Evolutionary conservation across 352 stramenopile species (phyloP).

Genomic region (Plasmopara muralis): DNA sequence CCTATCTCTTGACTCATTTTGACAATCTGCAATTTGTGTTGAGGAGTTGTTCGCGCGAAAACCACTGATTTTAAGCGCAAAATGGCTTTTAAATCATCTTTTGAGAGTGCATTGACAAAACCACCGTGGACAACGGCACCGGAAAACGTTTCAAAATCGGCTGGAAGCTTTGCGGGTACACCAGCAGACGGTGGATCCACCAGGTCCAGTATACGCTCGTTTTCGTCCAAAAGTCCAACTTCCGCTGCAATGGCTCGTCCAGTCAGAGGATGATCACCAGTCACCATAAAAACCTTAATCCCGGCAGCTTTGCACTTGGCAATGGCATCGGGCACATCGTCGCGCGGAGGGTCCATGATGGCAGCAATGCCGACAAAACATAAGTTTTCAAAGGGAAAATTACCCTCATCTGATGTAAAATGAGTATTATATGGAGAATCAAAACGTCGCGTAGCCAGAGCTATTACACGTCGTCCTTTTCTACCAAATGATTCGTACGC

Average conservation of each 20-base stretch:
- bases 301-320: conserved; percentile 71
- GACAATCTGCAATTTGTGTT: conserved; percentile 29
- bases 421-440: too few relatives aligned
- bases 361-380: conserved; percentile 88
- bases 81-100: conserved; percentile 30
- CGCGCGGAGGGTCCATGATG: conserved; percentile 89
- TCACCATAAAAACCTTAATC: conserved; percentile 92
- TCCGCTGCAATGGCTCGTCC: conserved; percentile 80
- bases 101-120: conserved; percentile 25
- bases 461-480: too few relatives aligned
- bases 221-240: conserved; percentile 71
- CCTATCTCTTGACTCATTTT: conserved; percentile 16
- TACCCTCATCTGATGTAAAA: too few relatives aligned
- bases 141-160: conserved; percentile 25
- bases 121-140: conserved; percentile 60
- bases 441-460: too few relatives aligned
- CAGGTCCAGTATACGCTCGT: conserved; percentile 20
- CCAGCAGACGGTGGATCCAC: conserved; percentile 4
- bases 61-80: conserved; percentile 67
- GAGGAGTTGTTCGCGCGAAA: conserved; percentile 87
- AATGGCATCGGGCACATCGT: conserved; percentile 70
- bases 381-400: conserved; percentile 7
- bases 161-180: conserved; percentile 9
- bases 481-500: too few relatives aligned
- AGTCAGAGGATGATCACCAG: conserved; percentile 83